phyloP scores from a whole-genome alignment of 2,329 filamentous ascomycete genomes.

The Penicillium brevicompactum region DNA sequence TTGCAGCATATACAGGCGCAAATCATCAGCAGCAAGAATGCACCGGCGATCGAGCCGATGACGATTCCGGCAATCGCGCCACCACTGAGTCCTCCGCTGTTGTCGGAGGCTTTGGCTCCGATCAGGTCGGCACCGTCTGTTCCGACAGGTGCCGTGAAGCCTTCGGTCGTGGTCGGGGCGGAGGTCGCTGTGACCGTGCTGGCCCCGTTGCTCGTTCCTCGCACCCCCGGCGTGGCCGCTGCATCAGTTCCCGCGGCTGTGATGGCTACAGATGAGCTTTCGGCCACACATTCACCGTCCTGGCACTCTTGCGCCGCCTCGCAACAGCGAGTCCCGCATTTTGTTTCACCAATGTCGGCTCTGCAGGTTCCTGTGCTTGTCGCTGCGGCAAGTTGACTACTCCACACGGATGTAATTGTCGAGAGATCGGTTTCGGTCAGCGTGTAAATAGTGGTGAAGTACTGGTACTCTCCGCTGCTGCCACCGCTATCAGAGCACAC shows the following conservation, averaged over 20 bases:
- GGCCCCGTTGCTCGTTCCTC: conserved; percentile 47
- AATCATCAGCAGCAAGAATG: conserved; percentile 48
- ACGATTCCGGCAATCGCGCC: conserved; percentile 56
- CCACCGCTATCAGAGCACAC: conserved; percentile 42
- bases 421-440: conserved; percentile 54
- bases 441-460: conserved; percentile 60
- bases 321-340: conserved; percentile 50
- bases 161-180: conserved; percentile 45
- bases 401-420: conserved; percentile 58
- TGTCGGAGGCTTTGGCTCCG: conserved; percentile 31
- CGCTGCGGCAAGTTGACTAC: conserved; percentile 38
- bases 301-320: conserved; percentile 46
- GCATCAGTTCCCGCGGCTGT: conserved; percentile 32
- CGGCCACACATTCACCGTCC: conserved; percentile 43
- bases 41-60: conserved; percentile 50
- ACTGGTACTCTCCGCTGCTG: conserved; percentile 48
- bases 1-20: conserved; percentile 49
- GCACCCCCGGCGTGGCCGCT: conserved; percentile 40
- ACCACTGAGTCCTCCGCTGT: conserved; percentile 46
- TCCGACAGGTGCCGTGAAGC: conserved; percentile 48
- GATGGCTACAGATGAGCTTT: conserved; percentile 43
- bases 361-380: conserved; percentile 46
- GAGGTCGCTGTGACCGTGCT: conserved; percentile 48
- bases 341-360: conserved; percentile 45
- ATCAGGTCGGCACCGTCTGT: conserved; percentile 44